Conservation (phyloP, 352 stramenopile species). For the Stramenopiles sp. region DNA sequence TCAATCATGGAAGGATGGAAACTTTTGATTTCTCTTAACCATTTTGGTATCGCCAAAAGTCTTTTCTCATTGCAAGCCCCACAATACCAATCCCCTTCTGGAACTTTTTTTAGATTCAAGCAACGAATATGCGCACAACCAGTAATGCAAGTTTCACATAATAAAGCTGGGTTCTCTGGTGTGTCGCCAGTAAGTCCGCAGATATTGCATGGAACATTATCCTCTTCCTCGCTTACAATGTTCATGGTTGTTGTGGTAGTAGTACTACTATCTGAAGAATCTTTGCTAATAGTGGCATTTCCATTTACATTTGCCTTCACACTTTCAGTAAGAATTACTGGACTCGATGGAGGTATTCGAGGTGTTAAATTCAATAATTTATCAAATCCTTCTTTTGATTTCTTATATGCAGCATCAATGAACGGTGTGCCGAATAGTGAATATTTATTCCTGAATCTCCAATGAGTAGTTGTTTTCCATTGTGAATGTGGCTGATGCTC, state of each 20-base stretch:
- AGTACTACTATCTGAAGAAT: background rate
- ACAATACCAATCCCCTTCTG: background rate
- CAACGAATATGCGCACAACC: constrained; percentile 2
- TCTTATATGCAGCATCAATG: constrained; percentile 14
- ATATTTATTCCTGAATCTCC: constrained; percentile 18
- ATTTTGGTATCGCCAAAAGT: background rate
- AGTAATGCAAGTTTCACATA: background rate
- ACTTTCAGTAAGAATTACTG: too few relatives aligned
- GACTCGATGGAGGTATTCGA: background rate
- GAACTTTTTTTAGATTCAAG: background rate
- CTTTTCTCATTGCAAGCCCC: background rate
- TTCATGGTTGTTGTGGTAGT: background rate
- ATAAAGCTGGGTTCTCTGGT: background rate
- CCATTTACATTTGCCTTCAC: background rate
- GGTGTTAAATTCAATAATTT: background rate
- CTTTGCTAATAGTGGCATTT: background rate
- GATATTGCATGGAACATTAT: constrained; percentile 1
- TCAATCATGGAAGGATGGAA: background rate
- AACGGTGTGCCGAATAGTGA: constrained; percentile 19
- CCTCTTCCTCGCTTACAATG: background rate
- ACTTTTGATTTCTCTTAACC: background rate
- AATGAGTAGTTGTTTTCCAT: constrained; percentile 16
- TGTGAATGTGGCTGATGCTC: constrained; percentile 13
- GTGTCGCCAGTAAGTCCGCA: background rate
- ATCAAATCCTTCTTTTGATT: background rate